phyloP scores from a whole-genome alignment of 83 land plant species.

The Thuja plicata region DNA sequence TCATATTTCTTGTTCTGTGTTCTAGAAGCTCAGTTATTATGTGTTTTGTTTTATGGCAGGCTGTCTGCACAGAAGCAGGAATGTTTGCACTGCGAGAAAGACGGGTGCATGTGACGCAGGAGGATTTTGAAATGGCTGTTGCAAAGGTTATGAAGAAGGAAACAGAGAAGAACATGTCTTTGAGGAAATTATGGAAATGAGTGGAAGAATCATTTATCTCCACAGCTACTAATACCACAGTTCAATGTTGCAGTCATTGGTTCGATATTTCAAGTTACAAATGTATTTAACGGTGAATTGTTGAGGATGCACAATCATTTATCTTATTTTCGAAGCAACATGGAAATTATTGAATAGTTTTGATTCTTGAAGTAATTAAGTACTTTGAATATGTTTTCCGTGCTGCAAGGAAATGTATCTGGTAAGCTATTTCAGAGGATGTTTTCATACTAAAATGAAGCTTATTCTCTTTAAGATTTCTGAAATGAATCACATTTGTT shows the following conservation, averaged over 20 bases:
- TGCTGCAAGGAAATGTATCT: neutral
- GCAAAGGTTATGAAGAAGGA: constrained; percentile 99
- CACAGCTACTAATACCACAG: neutral
- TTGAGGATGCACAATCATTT: neutral
- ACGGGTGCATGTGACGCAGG: constrained; percentile 95
- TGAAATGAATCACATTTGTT: neutral
- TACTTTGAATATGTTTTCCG: neutral
- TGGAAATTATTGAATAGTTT: neutral
- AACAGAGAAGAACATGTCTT: constrained; percentile 96
- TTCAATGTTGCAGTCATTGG: neutral
- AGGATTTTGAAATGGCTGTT: constrained; percentile 98
- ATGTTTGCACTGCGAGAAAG: constrained; percentile 98
- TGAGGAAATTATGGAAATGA: constrained; percentile 93
- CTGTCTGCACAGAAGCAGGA: constrained; percentile 99
- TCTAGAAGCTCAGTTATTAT: neutral
- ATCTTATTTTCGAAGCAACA: neutral
- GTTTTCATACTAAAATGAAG: too few relatives aligned
- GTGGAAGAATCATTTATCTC: neutral
- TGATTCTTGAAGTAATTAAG: neutral
- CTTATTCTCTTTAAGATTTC: neutral
- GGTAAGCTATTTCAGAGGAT: neutral
- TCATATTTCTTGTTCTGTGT: neutral
- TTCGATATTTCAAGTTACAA: neutral
- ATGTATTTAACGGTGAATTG: neutral
- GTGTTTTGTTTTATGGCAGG: constrained; percentile 35